Evolutionary conservation across 345 rosid genomes (phyloP), one percentile per base, ranked within the genome.

Genomic region (Dipteronia sinensis): DNA sequence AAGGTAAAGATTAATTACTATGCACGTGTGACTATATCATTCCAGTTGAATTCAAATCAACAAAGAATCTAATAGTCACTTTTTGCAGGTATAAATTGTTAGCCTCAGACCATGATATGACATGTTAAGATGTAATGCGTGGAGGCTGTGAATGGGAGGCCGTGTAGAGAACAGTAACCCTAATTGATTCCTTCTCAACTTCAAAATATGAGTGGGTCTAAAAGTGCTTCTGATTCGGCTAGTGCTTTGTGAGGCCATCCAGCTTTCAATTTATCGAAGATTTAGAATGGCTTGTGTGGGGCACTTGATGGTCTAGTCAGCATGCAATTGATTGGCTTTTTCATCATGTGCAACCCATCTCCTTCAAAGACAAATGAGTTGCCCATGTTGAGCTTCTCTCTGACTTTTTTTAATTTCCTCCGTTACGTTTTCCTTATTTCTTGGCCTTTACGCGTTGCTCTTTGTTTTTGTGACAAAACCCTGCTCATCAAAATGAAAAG

Each of bases 271-370:
- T 34, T 16, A 19, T 44, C 2, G 25, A 19, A n/a, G 11, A 13
- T 12, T 17, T 20, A 56, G 7, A 7, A 42, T 59, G 27, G 15
- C 7, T 47, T 44, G 10, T 55, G 70, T 47, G 70, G 71, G 47
- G 27, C 20, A 42, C 10, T 46, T 56, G 62, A 62, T 1, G 22
- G 63, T 69, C 76, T 29, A 71, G 55, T 81, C 82, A 76, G 80
- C 79, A 69, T 62, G 61, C 44, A 77, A 29, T 29, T 38, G 22
- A 7, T 10, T 15, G 15, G 72, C 69, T 38, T 44, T 44, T 8
- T 73, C 87, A 78, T 73, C 86, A 83, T 84, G 86, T 85, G 89
- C 91, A 76, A 34, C 51, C 82, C 78, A 84, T 80, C 76, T 15
- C 38, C 15, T 69, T 79, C 79, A 70, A 67, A 69, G 81, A 82